Evolutionary conservation across 2,329 filamentous ascomycete genomes (phyloP).

Genomic region (Furcasterigmium sp.): DNA sequence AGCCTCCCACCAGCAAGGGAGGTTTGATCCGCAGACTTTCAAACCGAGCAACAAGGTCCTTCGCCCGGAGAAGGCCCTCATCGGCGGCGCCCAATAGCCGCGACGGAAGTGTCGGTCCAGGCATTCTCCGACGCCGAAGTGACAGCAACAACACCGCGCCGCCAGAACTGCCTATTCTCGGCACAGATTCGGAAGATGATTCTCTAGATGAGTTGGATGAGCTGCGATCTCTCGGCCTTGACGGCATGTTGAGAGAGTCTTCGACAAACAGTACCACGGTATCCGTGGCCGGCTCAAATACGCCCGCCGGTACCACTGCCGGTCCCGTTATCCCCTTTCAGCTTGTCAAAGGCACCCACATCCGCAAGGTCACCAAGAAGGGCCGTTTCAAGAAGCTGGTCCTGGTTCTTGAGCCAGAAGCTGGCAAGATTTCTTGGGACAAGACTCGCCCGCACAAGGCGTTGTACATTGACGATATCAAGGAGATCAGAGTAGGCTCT

Average conservation of each 20-base stretch:
- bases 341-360: conserved; percentile 70
- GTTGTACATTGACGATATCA: conserved; percentile 93
- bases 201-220: conserved; percentile 47
- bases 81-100: conserved; percentile 72
- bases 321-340: conserved; percentile 72
- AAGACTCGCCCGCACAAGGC: conserved; percentile 71
- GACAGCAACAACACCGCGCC: conserved; percentile 76
- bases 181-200: conserved; percentile 55
- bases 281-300: conserved; percentile 37
- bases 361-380: conserved; percentile 85
- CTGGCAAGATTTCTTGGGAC: conserved; percentile 87
- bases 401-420: conserved; percentile 71
- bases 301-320: conserved; percentile 34
- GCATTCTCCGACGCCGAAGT: conserved; percentile 80
- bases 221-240: conserved; percentile 32
- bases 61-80: conserved; percentile 66
- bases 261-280: conserved; percentile 41
- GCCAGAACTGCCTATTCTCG: conserved; percentile 34
- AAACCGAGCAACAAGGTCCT: conserved; percentile 65
- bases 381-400: conserved; percentile 65
- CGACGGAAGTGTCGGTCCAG: conserved; percentile 84
- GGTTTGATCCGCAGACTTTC: conserved; percentile 78
- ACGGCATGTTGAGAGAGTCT: conserved; percentile 39
- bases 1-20: conserved; percentile 31
- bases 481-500: conserved; percentile 76